Evolutionary conservation across 176 grass and related monocot species (phyloP).

Genomic region (Lolium multiflorum): DNA sequence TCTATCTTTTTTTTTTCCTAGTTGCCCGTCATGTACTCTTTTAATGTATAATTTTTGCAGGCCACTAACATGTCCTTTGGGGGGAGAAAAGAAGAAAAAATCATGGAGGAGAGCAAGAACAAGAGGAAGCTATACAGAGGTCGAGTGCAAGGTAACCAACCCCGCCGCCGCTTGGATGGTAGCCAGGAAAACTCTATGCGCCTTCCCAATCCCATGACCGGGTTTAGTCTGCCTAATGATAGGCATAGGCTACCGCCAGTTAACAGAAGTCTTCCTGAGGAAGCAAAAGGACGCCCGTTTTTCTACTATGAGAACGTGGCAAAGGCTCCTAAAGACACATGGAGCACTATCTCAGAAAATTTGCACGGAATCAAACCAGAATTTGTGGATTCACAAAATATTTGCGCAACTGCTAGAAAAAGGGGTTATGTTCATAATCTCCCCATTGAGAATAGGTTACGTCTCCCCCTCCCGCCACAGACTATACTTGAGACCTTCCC

Average conservation of each 20-base stretch:
- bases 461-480: slow-evolving; percentile 58
- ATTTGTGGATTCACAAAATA: slow-evolving; percentile 74
- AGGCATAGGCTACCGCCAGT: slow-evolving; percentile 19
- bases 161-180: slow-evolving; percentile 20
- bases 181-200: slow-evolving; percentile 16
- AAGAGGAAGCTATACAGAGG: slow-evolving; percentile 51
- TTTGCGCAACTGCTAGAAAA: slow-evolving; percentile 73
- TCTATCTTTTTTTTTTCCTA: background rate
- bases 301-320: slow-evolving; percentile 91
- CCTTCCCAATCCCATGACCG: slow-evolving; percentile 73
- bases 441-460: slow-evolving; percentile 57
- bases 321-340: slow-evolving; percentile 68
- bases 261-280: slow-evolving; percentile 40
- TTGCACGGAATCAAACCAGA: slow-evolving; percentile 77
- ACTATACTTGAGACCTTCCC: slow-evolving; percentile 67
- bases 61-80: background rate
- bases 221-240: slow-evolving; percentile 62
- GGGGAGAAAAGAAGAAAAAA: slow-evolving; percentile 18
- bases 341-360: slow-evolving; percentile 63
- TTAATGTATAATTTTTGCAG: slow-evolving; percentile 32
- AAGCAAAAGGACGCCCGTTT: slow-evolving; percentile 65
- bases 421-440: slow-evolving; percentile 83
- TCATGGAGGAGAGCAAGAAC: slow-evolving; percentile 28
- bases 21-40: background rate
- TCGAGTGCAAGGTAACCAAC: slow-evolving; percentile 37